These are phyloP conservation scores for Phytophthora cactorum DNA, from an alignment of 352 stramenopile species.

Conservation along the genomic window DNA sequence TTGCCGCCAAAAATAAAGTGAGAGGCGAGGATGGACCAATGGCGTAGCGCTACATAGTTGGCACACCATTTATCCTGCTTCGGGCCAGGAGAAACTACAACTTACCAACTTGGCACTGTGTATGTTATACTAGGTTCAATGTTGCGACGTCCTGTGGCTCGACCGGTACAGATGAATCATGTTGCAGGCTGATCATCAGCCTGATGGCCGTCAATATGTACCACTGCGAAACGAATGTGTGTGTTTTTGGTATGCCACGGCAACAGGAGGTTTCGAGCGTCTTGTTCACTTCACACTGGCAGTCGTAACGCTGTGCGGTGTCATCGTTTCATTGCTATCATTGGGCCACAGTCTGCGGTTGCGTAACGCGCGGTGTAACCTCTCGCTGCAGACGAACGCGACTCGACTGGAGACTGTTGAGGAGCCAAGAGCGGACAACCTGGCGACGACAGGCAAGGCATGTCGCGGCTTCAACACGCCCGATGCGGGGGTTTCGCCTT, in stretches of 20 bases:
- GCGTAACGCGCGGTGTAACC: slow-evolving; percentile 12
- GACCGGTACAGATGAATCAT: too few relatives aligned
- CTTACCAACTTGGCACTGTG: too few relatives aligned
- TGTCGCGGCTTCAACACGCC: slow-evolving; percentile 21
- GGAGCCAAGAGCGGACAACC: slow-evolving; percentile 2
- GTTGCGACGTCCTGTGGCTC: too few relatives aligned
- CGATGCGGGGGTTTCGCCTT: slow-evolving; percentile 23
- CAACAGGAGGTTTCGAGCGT: neutral
- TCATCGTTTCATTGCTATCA: neutral
- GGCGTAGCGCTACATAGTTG: too few relatives aligned
- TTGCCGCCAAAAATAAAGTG: slow-evolving; percentile 11
- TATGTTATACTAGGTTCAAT: too few relatives aligned
- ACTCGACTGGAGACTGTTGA: slow-evolving; percentile 6
- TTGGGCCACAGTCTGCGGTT: slow-evolving; percentile 14
- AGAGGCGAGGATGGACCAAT: neutral
- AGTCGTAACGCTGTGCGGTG: slow-evolving; percentile 11
- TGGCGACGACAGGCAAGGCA: slow-evolving; percentile 24
- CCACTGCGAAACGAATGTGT: too few relatives aligned
- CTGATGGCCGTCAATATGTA: too few relatives aligned
- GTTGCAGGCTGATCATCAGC: too few relatives aligned
- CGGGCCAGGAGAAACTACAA: too few relatives aligned
- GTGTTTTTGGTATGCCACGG: neutral
- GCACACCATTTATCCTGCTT: too few relatives aligned
- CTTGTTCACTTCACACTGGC: slow-evolving; percentile 1
- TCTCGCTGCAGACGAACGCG: slow-evolving; percentile 16